Evolutionary conservation across 176 grass and related monocot species (phyloP), one percentile per base, ranked within the genome.

Genomic region (Guadua angustifolia): DNA sequence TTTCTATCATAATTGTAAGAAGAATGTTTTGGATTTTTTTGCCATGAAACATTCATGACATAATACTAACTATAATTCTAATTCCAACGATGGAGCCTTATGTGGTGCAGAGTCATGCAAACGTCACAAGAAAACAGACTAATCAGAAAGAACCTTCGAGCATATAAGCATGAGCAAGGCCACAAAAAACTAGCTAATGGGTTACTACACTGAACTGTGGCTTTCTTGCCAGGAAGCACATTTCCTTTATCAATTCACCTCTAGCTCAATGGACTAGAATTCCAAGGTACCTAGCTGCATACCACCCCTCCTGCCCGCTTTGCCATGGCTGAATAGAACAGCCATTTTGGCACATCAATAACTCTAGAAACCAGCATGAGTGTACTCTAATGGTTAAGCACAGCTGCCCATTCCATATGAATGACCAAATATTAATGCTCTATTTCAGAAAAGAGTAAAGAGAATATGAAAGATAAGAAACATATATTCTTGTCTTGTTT

Each of bases 121-220:
- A 50, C 10, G 45, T 14, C 43, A 65, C 22, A 63, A n/a, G 56
- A 32, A 64, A 79, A 66, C 17, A 61, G 67, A 82, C 52, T 22
- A 19, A 29, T 61, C 1, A 0, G 17, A 60, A 60, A 47, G 25
- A 45, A 46, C 18, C 52, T 60, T 56, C 5, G 14, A 71, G 49
- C 79, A 81, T 68, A 66, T 68, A 81, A 70, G 46, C 32, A 80
- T 39, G 79, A 60, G 13, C 40, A 21, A 71, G 35, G 35, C 9
- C 40, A 46, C 68, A 24, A 44, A 7, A 71, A 82, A 82, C n/a
- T 70, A 70, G 66, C 21, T 60, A 58, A 46, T 52, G 8, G n/a
- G 49, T 81, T 24, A 26, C 52, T 11, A 57, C 16, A 69, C 21
- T 57, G 40, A 42, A 8, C 40, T 42, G 40, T 42, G 7, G 40